A percentile compares a stretch with the other conserved stretches of the same genome.
Evolutionary conservation across 495 filamentous ascomycete species (phyloP).

Genomic region (Tuber melanosporum): DNA sequence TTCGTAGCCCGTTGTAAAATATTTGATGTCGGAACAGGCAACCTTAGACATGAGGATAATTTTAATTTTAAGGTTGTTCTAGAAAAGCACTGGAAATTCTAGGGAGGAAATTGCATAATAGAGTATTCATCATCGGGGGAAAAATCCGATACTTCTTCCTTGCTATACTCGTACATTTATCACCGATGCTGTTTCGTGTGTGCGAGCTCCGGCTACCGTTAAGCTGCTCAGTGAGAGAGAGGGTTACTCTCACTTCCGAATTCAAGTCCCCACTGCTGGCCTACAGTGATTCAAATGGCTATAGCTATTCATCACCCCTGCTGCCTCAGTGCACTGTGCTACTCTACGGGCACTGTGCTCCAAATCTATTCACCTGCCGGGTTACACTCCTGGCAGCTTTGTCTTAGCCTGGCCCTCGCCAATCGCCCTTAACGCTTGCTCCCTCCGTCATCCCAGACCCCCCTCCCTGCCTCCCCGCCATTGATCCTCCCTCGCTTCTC

Average conservation of each 20-base stretch:
- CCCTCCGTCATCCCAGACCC: conserved; percentile 34
- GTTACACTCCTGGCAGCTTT: conserved; percentile 26
- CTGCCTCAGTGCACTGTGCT: background rate
- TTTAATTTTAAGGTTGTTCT: conserved; percentile 5
- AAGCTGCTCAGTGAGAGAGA: background rate
- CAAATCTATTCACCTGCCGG: conserved; percentile 15
- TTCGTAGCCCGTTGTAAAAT: background rate
- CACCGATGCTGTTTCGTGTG: background rate
- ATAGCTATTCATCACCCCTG: background rate
- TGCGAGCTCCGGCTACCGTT: background rate
- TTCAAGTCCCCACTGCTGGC: background rate
- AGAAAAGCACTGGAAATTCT: background rate
- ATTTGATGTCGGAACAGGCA: conserved; percentile 25
- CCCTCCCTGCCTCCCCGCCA: conserved; percentile 31
- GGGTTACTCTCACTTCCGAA: background rate
- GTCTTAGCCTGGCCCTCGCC: conserved; percentile 37
- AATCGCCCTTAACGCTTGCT: conserved; percentile 37
- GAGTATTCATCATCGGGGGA: background rate
- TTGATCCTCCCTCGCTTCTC: conserved; percentile 11
- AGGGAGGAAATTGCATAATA: background rate
- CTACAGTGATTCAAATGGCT: background rate
- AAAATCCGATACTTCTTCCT: background rate
- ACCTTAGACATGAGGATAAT: conserved; percentile 23
- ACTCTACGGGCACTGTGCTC: background rate
- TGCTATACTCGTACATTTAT: background rate